Percentiles rank a stretch among this genome's conserved stretches.
Evolutionary conservation across 129 eudicot genomes (phyloP).

Genomic region (Sambucus nigra): DNA sequence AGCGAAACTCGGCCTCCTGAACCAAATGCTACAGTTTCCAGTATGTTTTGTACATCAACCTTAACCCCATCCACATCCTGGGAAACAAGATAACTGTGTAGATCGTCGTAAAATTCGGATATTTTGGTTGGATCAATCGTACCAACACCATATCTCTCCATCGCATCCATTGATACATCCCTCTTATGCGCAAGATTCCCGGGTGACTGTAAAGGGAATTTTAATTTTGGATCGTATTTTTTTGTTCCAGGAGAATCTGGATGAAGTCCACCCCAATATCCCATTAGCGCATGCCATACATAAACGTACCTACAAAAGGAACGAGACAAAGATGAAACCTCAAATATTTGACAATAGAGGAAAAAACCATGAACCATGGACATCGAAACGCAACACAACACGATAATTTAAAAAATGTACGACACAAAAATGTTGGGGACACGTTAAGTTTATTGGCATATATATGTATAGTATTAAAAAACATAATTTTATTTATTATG

Average conservation of each 20-base stretch:
- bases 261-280: constrained; percentile 50
- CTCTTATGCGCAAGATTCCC: constrained; percentile 29
- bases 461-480: too few species aligned
- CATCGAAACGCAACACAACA: neutral
- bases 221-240: constrained; percentile 27
- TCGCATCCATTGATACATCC: constrained; percentile 33
- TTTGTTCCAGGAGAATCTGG: constrained; percentile 28
- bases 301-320: constrained; percentile 27
- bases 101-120: constrained; percentile 38
- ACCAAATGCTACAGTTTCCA: constrained; percentile 34
- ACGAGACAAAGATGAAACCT: neutral
- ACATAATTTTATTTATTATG: too few species aligned
- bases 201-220: constrained; percentile 31
- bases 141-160: constrained; percentile 40
- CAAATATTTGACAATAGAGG: neutral
- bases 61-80: constrained; percentile 39
- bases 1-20: constrained; percentile 35
- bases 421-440: too few species aligned
- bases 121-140: constrained; percentile 26
- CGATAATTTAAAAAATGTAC: neutral
- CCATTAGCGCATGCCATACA: constrained; percentile 48
- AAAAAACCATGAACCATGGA: neutral
- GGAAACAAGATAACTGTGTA: constrained; percentile 29
- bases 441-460: too few species aligned
- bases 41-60: constrained; percentile 41